These are phyloP conservation scores for Scenedesmus sp. DNA, from an alignment of 163 green algal genomes.

Conservation along the genomic window DNA sequence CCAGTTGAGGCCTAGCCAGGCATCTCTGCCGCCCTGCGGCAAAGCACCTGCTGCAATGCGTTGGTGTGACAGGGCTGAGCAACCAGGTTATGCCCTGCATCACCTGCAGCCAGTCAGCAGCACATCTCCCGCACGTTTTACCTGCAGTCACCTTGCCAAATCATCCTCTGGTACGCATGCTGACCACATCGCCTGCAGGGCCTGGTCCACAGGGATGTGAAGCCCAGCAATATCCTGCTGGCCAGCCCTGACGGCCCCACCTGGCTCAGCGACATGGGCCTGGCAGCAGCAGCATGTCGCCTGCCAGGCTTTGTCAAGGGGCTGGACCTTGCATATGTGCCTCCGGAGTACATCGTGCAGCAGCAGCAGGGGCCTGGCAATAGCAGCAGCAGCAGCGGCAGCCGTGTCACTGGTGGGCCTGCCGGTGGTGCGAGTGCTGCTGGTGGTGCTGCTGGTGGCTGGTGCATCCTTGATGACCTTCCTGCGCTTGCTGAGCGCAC, in stretches of 20 bases:
- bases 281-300: neutral
- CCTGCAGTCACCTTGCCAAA: neutral
- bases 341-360: constrained; percentile 28
- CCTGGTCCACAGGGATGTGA: constrained; percentile 92
- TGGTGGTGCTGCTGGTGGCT: neutral
- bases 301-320: constrained; percentile 44
- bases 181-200: neutral
- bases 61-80: neutral
- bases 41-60: neutral
- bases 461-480: constrained; percentile 23
- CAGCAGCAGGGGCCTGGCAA: neutral
- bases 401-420: too few species aligned
- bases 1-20: neutral
- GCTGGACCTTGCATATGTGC: constrained; percentile 11
- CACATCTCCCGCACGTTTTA: neutral
- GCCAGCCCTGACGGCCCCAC: constrained; percentile 59
- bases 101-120: neutral
- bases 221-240: constrained; percentile 95
- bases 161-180: neutral
- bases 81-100: neutral
- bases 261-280: constrained; percentile 27
- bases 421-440: neutral
- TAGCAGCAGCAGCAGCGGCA: neutral
- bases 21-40: neutral
- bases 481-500: neutral